Conservation (phyloP, 176 grass and related monocot genomes). For the Melocanna baccifera region DNA sequence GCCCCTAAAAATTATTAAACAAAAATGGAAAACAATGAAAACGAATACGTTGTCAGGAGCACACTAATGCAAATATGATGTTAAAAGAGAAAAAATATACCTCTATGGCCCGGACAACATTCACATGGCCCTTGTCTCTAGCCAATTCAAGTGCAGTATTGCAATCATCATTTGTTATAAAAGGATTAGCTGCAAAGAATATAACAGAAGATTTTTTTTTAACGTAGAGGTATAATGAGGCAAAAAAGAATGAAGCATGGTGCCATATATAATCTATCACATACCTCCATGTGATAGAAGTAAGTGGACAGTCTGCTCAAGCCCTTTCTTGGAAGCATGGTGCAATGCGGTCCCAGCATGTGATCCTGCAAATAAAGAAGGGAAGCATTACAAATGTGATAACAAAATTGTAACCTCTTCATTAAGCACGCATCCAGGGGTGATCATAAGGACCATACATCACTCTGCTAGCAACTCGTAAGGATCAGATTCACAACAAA, state of each 20-base stretch:
- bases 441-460: not conserved
- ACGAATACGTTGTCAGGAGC: not conserved
- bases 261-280: not conserved
- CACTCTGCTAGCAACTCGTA: not conserved
- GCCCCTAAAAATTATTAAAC: conserved; percentile 43
- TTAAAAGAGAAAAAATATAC: conserved; percentile 34
- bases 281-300: conserved; percentile 87
- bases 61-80: not conserved
- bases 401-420: not conserved
- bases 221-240: not conserved
- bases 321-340: conserved; percentile 92
- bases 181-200: conserved; percentile 72
- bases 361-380: conserved; percentile 40
- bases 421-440: not conserved
- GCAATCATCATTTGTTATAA: conserved; percentile 85
- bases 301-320: conserved; percentile 71
- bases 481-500: not conserved
- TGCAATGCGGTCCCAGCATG: conserved; percentile 85
- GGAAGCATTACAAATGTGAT: not conserved
- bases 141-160: conserved; percentile 90
- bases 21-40: conserved; percentile 15
- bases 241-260: not conserved
- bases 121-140: conserved; percentile 86
- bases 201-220: not conserved
- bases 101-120: conserved; percentile 92